Percentiles rank a stretch among this genome's conserved stretches.
phyloP scores from a whole-genome alignment of 202 grass and related monocot species.

The Cymbopogon flexuosus region DNA sequence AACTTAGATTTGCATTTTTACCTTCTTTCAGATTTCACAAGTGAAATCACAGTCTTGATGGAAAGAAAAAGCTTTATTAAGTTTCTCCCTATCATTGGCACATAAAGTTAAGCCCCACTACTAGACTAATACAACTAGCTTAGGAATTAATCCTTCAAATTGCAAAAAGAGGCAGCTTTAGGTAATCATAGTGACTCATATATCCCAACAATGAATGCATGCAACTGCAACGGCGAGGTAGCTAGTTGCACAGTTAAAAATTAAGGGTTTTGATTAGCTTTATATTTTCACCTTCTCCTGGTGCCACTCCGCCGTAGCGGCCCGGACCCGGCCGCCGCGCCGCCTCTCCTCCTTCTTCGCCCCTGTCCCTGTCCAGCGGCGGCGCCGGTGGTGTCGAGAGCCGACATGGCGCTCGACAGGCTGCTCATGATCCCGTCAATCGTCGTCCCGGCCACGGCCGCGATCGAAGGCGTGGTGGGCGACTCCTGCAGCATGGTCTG shows the following conservation, averaged over 20 bases:
- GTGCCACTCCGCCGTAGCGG: conserved; percentile 21
- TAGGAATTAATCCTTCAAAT: not conserved
- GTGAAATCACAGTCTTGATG: not conserved
- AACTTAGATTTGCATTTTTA: not conserved
- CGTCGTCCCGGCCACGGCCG: not conserved
- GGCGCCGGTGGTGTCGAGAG: not conserved
- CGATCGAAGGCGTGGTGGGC: not conserved
- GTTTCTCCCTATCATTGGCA: conserved; percentile 21
- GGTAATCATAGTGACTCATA: not conserved
- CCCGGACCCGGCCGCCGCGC: not conserved
- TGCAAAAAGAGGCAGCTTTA: not conserved
- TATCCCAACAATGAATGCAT: not conserved
- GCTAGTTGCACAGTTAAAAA: conserved; percentile 11
- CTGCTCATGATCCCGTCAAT: conserved; percentile 32
- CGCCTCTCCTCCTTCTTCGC: not conserved
- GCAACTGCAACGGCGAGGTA: not conserved
- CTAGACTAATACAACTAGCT: not conserved
- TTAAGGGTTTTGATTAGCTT: not conserved
- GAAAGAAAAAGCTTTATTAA: too few species aligned
- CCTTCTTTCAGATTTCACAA: not conserved
- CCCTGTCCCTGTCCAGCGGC: not conserved
- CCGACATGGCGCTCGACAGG: conserved; percentile 30
- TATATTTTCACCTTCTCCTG: conserved; percentile 40
- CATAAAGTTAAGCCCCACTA: conserved; percentile 28
- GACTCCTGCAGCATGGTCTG: conserved; percentile 27